Conservation (phyloP, 768 basidiomycete species). For the Mycena olivaceomarginata region DNA sequence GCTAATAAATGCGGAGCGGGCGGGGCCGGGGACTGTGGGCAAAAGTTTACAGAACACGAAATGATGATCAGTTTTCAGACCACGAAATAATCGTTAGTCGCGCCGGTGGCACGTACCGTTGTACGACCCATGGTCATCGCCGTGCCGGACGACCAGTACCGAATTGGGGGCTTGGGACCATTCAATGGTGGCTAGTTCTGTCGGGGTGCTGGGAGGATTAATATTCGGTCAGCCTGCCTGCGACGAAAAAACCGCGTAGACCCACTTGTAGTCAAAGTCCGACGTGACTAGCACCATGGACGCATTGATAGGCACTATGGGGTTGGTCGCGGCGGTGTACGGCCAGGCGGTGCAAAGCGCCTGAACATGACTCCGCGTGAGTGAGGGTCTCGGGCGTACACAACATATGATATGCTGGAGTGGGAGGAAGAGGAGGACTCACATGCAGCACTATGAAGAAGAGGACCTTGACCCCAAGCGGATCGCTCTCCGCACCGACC, state of each 20-base stretch:
- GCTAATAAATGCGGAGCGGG: slow-evolving; percentile 22
- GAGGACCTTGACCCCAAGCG: slow-evolving; percentile 18
- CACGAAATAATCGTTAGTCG: slow-evolving; percentile 18
- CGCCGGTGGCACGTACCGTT: slow-evolving; percentile 17
- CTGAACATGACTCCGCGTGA: background rate
- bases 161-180: slow-evolving; percentile 25
- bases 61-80: background rate
- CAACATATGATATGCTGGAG: background rate
- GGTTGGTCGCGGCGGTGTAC: slow-evolving; percentile 27
- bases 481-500: slow-evolving; percentile 22
- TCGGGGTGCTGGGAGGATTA: slow-evolving; percentile 19
- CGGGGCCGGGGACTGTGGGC: slow-evolving; percentile 21
- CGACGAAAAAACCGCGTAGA: background rate
- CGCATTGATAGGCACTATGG: slow-evolving; percentile 16
- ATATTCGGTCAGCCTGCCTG: background rate
- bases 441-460: slow-evolving; percentile 33
- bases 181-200: slow-evolving; percentile 22
- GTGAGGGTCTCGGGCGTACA: background rate
- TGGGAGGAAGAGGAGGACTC: background rate
- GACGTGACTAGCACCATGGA: slow-evolving; percentile 33
- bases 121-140: slow-evolving; percentile 50
- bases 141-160: slow-evolving; percentile 34
- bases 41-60: background rate
- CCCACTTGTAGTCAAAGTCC: slow-evolving; percentile 39
- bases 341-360: slow-evolving; percentile 27